These are phyloP conservation scores for Cyclostephanos tholiformis DNA, from an alignment of 108 stramenopile genomes.

Conservation along the genomic window DNA sequence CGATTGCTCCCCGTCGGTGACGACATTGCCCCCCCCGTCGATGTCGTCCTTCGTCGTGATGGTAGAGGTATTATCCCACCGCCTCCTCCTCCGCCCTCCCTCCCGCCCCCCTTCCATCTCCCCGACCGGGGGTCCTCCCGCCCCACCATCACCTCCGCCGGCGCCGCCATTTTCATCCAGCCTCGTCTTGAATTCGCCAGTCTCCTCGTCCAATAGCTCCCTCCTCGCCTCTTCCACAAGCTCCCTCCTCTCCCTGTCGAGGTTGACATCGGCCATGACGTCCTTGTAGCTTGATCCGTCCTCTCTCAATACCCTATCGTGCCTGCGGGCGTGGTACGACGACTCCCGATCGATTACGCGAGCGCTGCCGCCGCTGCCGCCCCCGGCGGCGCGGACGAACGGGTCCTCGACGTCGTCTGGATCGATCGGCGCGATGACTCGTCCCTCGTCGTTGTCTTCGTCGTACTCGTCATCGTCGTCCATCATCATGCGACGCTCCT, in stretches of 20 bases:
- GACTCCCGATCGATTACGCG: slow-evolving; percentile 84
- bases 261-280: slow-evolving; percentile 78
- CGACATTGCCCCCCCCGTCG: slow-evolving; percentile 46
- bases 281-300: slow-evolving; percentile 86
- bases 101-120: slow-evolving; percentile 6
- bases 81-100: slow-evolving; percentile 57
- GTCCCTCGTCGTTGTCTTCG: slow-evolving; percentile 52
- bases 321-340: slow-evolving; percentile 86
- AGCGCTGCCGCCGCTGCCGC: slow-evolving; percentile 79
- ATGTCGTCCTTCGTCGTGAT: slow-evolving; percentile 7
- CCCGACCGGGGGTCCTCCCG: slow-evolving; percentile 15
- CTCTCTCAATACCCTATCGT: slow-evolving; percentile 74
- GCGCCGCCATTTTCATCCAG: not conserved
- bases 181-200: slow-evolving; percentile 32
- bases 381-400: slow-evolving; percentile 61
- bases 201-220: slow-evolving; percentile 56
- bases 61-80: slow-evolving; percentile 76
- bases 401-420: slow-evolving; percentile 51
- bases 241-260: slow-evolving; percentile 75
- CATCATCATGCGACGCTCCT: slow-evolving; percentile 45
- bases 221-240: slow-evolving; percentile 65
- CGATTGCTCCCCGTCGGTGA: slow-evolving; percentile 65
- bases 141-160: too few relatives aligned
- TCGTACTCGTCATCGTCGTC: slow-evolving; percentile 29
- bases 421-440: not conserved